Evolutionary conservation across 2,329 filamentous ascomycete genomes (phyloP).

Genomic region (Paraconiothyrium sp.): DNA sequence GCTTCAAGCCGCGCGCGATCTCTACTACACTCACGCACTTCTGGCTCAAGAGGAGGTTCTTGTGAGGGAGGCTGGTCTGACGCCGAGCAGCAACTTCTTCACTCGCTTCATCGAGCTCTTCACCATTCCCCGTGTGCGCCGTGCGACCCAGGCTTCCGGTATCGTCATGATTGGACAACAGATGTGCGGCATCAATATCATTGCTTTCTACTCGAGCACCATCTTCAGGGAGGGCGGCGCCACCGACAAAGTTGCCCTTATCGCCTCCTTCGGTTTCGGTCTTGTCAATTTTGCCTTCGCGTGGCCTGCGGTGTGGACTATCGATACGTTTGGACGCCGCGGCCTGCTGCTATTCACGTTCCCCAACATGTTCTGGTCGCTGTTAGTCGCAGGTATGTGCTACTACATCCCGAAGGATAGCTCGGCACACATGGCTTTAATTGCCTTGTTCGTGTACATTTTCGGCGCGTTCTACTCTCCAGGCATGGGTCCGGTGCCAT

Average conservation of each 20-base stretch:
- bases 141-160: conserved; percentile 79
- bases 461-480: conserved; percentile 58
- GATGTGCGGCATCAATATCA: conserved; percentile 64
- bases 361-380: conserved; percentile 53
- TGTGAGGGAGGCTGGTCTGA: conserved; percentile 43
- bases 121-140: conserved; percentile 73
- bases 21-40: conserved; percentile 54
- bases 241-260: conserved; percentile 53
- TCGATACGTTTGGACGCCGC: conserved; percentile 39
- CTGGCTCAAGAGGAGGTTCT: conserved; percentile 48
- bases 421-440: conserved; percentile 34
- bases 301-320: conserved; percentile 53
- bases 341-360: conserved; percentile 52
- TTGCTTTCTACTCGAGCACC: conserved; percentile 62
- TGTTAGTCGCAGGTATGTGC: conserved; percentile 23
- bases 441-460: conserved; percentile 56
- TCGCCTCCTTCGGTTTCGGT: conserved; percentile 68
- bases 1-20: conserved; percentile 54
- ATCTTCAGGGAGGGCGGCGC: conserved; percentile 61
- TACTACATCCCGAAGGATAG: conserved; percentile 21
- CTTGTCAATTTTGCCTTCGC: conserved; percentile 58
- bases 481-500: conserved; percentile 31
- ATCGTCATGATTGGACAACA: conserved; percentile 79
- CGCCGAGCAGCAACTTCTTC: conserved; percentile 50
- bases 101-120: conserved; percentile 65